Base-by-base conservation (phyloP, 805 yeast genomes). In the Starmerella lactis-condensi region DNA sequence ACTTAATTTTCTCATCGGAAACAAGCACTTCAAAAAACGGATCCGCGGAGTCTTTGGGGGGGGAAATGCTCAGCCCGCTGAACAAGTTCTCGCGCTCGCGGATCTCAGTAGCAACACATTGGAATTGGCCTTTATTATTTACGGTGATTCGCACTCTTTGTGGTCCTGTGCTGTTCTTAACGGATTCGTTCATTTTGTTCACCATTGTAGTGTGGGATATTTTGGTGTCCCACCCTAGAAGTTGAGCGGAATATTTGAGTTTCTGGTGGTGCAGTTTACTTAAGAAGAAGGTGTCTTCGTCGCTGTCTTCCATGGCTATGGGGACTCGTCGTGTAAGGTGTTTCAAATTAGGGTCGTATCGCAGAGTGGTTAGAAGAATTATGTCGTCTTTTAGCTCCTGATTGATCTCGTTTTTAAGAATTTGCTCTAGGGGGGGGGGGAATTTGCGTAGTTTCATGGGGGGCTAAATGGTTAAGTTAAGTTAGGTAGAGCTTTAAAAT, bases 291-390 rank as follows among this genome's bases (percentile, higher is more conserved):
- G 47, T 51, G 27, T 40, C 44, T 14, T 42, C 50, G 36, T 36
- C 41, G 30, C 45, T 41, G 32, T 41, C 38, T 30, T 41, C 45
- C 38, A 44, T 38, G 19, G 50, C 49, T 7, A 45, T 45, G 25
- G 28, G 43, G 26, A 30, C 44, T 31, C 31, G 40, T 29, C 34
- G 39, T n/a, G 50, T 45, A 24, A 43, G 36, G 20, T 47, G 42
- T n/a, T 50, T 28, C 31, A 75, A 49, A 7, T 48, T 41, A 1
- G 91, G 85, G 42, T 78, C 91, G 46, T 74, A 81, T 30, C 93
- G 58, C 23, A 81, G 62, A 2, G 92, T 72, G 24, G 82, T 65
- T 18, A 79, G 53, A 11, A 79, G 50, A n/a, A n/a, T n/a, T n/a
- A n/a, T n/a, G n/a, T n/a, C n/a, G n/a, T n/a, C n/a, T n/a, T n/a